Evolutionary conservation across 208 protist species (phyloP).

Genomic region (Crithidia thermophila): DNA sequence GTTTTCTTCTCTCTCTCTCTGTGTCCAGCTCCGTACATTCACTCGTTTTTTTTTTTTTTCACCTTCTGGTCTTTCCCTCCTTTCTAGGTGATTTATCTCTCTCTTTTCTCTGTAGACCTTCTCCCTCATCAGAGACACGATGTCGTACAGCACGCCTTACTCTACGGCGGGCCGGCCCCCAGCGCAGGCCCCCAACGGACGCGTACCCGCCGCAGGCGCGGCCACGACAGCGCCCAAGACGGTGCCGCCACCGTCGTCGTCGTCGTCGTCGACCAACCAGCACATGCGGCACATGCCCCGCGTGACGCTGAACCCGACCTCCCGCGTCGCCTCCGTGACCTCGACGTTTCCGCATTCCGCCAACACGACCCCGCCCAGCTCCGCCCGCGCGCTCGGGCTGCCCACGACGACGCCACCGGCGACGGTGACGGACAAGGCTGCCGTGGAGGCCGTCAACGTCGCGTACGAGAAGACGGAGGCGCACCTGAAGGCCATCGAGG

Average conservation of each 20-base stretch:
- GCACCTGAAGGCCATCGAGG: slow-evolving; percentile 48
- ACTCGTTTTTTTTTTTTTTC: slow-evolving; percentile 12
- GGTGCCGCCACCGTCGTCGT: too few species aligned
- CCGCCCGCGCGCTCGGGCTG: not conserved
- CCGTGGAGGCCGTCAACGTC: slow-evolving; percentile 22
- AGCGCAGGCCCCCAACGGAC: not conserved
- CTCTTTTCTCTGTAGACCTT: slow-evolving; percentile 17
- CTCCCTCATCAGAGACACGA: too few species aligned
- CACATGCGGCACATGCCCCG: slow-evolving; percentile 18
- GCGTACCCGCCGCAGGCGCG: not conserved
- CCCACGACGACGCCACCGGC: not conserved
- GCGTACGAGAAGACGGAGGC: slow-evolving; percentile 36
- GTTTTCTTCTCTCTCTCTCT: slow-evolving; percentile 1
- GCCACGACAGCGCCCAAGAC: not conserved
- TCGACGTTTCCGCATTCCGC: not conserved
- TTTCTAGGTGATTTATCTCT: slow-evolving; percentile 18
- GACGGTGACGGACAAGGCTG: slow-evolving; percentile 8
- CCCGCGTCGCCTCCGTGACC: slow-evolving; percentile 18
- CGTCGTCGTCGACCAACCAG: not conserved
- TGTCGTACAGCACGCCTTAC: slow-evolving; percentile 3
- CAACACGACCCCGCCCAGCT: not conserved
- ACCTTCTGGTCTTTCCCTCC: not conserved
- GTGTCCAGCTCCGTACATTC: not conserved
- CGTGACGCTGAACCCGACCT: slow-evolving; percentile 25
- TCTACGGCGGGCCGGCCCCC: not conserved